phyloP scores from a whole-genome alignment of 2,329 filamentous ascomycete species.

The Dactylellina sp. region DNA sequence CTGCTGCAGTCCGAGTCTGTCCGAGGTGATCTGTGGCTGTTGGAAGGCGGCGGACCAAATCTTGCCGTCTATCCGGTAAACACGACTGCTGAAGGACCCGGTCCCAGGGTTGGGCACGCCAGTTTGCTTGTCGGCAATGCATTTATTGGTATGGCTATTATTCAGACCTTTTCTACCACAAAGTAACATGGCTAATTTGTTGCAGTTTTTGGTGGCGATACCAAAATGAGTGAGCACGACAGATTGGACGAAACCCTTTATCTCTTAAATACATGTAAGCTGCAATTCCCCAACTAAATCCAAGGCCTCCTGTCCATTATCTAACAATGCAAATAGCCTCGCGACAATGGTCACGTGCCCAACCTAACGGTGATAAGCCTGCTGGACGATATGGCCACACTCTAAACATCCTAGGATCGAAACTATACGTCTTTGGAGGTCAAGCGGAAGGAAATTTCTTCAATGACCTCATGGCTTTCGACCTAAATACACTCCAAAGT shows the following conservation, averaged over 20 bases:
- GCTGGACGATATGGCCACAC: slow-evolving; percentile 95
- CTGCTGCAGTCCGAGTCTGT: slow-evolving; percentile 94
- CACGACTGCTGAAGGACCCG: slow-evolving; percentile 92
- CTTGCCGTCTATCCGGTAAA: slow-evolving; percentile 91
- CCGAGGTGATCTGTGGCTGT: slow-evolving; percentile 97
- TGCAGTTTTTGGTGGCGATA: slow-evolving; percentile 91
- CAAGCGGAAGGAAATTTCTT: slow-evolving; percentile 98
- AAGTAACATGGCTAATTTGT: not conserved
- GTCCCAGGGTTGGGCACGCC: slow-evolving; percentile 91
- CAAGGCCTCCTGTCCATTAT: slow-evolving; percentile 58
- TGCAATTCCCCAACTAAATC: slow-evolving; percentile 46
- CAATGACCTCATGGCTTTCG: slow-evolving; percentile 95
- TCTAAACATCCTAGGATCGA: slow-evolving; percentile 94
- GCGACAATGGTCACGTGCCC: slow-evolving; percentile 94
- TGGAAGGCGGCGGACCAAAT: slow-evolving; percentile 83
- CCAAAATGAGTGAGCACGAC: slow-evolving; percentile 93
- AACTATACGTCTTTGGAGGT: slow-evolving; percentile 96
- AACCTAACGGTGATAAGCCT: slow-evolving; percentile 86
- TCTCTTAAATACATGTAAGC: slow-evolving; percentile 94
- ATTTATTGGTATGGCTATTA: slow-evolving; percentile 74
- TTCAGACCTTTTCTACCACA: not conserved
- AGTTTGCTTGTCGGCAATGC: slow-evolving; percentile 96
- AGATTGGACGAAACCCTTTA: slow-evolving; percentile 94
- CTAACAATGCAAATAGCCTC: slow-evolving; percentile 73
- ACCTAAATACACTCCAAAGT: slow-evolving; percentile 92